Percentiles rank a stretch among this genome's conserved stretches.
Evolutionary conservation across 2,329 filamentous ascomycete genomes (phyloP).

Genomic region (Biscogniauxia marginata): DNA sequence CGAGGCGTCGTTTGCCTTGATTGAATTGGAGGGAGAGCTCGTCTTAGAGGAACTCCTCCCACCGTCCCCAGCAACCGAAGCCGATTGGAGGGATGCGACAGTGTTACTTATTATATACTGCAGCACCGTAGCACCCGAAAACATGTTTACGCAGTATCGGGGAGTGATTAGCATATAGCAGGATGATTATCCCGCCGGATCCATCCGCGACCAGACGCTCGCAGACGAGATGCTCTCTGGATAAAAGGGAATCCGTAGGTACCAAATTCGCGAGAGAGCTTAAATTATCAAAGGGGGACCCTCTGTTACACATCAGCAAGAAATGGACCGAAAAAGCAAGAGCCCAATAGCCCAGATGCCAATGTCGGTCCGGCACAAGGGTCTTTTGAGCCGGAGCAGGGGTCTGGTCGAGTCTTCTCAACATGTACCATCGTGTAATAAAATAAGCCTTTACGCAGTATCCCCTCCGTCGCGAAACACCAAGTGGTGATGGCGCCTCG

Average conservation of each 20-base stretch:
- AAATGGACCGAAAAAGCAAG: not conserved
- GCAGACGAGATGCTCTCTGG: not conserved
- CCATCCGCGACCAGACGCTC: not conserved
- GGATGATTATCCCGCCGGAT: not conserved
- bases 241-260: not conserved
- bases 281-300: not conserved
- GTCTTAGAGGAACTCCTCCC: not conserved
- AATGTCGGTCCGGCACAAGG: not conserved
- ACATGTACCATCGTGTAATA: not conserved
- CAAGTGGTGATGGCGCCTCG: not conserved
- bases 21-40: not conserved
- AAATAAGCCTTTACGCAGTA: not conserved
- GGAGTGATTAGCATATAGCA: not conserved
- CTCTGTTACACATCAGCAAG: not conserved
- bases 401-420: not conserved
- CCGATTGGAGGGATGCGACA: not conserved
- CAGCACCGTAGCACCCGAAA: not conserved
- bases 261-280: not conserved
- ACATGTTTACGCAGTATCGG: not conserved
- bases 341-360: not conserved
- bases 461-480: not conserved
- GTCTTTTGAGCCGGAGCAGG: not conserved
- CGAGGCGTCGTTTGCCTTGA: not conserved
- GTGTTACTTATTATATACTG: not conserved
- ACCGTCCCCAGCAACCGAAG: not conserved